Evolutionary conservation across 2,329 filamentous ascomycete genomes (phyloP), one percentile per base, ranked within the genome.

Genomic region (Pseudogymnoascus sp.): DNA sequence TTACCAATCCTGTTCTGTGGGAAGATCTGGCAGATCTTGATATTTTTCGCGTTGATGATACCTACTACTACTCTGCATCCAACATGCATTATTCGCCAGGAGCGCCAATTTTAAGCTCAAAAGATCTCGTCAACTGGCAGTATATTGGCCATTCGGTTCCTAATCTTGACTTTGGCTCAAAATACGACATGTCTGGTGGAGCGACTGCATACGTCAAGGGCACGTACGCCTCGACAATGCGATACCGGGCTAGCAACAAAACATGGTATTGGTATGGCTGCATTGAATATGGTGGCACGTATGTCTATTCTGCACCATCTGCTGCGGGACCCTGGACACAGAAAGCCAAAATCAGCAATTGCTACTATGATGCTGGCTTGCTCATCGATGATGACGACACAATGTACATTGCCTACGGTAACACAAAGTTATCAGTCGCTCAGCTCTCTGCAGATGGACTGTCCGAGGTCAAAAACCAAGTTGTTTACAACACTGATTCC

Each of bases 181-280:
- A 73, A 5, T 84, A 84, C 71, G 72, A 81, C 67, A 72, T 84
- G 8, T 71, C 70, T 6, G 74, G 73, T 58, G 72, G 73, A 2
- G 69, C 72, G 2, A 71, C 72, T 0, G 79, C 77, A 1, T 85
- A 85, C 64, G 74, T 79, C 7, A 74, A 78, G 48, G 82, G 83
- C 0, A 83, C 80, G 5, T 85, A 80, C 79, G 82, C 83, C 0
- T 82, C 79, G 0, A 79, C 78, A 0, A 72, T 85, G 63, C 73
- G 78, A 4, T 84, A 84, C 68, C 77, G 80, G 5, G 66, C 76
- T 58, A 79, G 76, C 33, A 79, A 75, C 29, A 73, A 76, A 1
- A 71, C 73, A 1, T 86, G 78, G 70, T 83, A 84, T 72, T 85
- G 82, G 82, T 76, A 82, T 7, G 83, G 82, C 1, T 85, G 82